These are phyloP conservation scores for Leishmania turanica DNA, from an alignment of 208 protist genomes.

Conservation along the genomic window DNA sequence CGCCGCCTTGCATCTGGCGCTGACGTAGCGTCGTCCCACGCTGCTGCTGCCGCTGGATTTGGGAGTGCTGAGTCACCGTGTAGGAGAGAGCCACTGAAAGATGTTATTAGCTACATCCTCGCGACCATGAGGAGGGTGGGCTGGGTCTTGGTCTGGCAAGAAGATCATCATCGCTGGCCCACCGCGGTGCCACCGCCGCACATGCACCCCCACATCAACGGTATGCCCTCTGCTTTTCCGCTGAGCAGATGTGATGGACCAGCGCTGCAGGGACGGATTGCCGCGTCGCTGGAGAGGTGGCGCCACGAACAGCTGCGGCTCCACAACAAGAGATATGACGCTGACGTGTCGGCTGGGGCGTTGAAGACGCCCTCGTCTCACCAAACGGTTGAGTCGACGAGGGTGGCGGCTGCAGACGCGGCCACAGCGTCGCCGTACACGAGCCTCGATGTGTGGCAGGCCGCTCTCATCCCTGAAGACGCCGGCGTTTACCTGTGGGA, in stretches of 20 bases:
- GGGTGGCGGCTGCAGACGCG: background rate
- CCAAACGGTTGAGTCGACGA: background rate
- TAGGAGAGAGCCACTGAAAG: background rate
- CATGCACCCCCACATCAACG: background rate
- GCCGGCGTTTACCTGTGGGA: slow-evolving; percentile 34
- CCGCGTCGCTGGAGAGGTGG: slow-evolving; percentile 19
- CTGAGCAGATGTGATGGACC: background rate
- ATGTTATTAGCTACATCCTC: background rate
- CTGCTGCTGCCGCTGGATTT: background rate
- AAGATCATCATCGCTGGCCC: slow-evolving; percentile 40
- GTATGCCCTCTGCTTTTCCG: background rate
- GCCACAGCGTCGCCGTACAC: slow-evolving; percentile 11
- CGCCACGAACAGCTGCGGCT: slow-evolving; percentile 10
- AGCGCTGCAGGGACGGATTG: background rate
- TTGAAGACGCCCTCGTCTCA: background rate
- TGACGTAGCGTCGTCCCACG: background rate
- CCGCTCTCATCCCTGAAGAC: slow-evolving; percentile 23
- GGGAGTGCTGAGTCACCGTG: background rate
- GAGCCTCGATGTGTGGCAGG: slow-evolving; percentile 46
- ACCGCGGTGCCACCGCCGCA: slow-evolving; percentile 28
- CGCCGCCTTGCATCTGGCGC: background rate
- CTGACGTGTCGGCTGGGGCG: background rate
- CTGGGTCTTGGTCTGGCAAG: slow-evolving; percentile 52
- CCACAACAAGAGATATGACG: slow-evolving; percentile 16
- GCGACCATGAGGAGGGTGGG: slow-evolving; percentile 11